These are phyloP conservation scores for Heterobasidion irregulare DNA, from an alignment of 1,284 basidiomycete species.

Conservation along the genomic window DNA sequence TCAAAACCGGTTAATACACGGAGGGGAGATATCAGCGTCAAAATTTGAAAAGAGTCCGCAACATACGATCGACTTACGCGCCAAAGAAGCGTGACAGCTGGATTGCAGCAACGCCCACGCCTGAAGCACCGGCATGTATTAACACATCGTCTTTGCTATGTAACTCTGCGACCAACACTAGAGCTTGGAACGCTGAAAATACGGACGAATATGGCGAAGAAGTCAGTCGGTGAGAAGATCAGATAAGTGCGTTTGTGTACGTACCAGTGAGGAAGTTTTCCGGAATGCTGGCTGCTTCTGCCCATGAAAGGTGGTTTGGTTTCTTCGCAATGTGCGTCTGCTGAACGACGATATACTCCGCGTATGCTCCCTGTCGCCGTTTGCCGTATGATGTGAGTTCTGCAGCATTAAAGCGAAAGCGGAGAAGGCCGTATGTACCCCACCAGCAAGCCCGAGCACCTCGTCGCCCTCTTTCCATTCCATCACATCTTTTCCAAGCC, in stretches of 20 bases:
- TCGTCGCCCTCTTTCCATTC: slow-evolving; percentile 74
- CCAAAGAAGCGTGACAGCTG: slow-evolving; percentile 76
- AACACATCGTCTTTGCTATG: slow-evolving; percentile 72
- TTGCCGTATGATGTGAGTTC: background rate
- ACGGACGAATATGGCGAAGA: slow-evolving; percentile 2
- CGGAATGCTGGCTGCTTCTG: slow-evolving; percentile 78
- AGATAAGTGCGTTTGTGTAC: slow-evolving; percentile 1
- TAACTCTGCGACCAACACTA: slow-evolving; percentile 65
- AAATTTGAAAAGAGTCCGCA: background rate
- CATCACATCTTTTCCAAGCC: slow-evolving; percentile 45
- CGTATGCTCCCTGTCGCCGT: slow-evolving; percentile 75
- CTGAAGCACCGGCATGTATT: slow-evolving; percentile 85
- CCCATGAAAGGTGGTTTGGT: slow-evolving; percentile 71
- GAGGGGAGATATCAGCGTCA: background rate
- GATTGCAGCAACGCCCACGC: slow-evolving; percentile 87
- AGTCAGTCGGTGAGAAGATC: background rate
- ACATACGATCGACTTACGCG: slow-evolving; percentile 45
- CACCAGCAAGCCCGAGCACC: slow-evolving; percentile 76
- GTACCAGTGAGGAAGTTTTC: slow-evolving; percentile 83
- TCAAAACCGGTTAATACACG: background rate
- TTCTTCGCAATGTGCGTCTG: slow-evolving; percentile 71
- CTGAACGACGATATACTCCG: slow-evolving; percentile 75
- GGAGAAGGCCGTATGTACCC: slow-evolving; percentile 31
- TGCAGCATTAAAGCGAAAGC: background rate
- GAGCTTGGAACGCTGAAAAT: slow-evolving; percentile 73